Conservation (phyloP, 2,329 filamentous ascomycete species). For the Pseudocercospora ulei region DNA sequence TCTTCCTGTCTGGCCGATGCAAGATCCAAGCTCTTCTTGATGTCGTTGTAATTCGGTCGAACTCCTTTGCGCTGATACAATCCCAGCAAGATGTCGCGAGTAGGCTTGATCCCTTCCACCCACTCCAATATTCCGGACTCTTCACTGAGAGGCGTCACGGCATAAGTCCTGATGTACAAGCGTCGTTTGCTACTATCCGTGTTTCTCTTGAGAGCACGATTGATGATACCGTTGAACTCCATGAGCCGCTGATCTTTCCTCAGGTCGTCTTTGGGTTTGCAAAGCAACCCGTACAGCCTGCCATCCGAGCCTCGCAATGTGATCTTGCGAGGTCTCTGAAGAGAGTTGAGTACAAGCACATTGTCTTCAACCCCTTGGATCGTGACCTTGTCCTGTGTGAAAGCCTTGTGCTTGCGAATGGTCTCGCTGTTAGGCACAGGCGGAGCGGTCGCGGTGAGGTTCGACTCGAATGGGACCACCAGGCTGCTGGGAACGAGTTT, state of each 20-base stretch:
- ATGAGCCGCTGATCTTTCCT: constrained; percentile 95
- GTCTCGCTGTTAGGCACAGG: constrained; percentile 58
- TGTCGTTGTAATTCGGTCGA: constrained; percentile 54
- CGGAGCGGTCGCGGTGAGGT: constrained; percentile 72
- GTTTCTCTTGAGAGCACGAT: constrained; percentile 82
- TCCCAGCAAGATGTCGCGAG: constrained; percentile 78
- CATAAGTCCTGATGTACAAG: constrained; percentile 93
- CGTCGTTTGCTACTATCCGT: constrained; percentile 81
- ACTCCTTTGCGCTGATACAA: constrained; percentile 69
- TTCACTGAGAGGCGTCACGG: constrained; percentile 91
- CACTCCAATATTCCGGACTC: constrained; percentile 97
- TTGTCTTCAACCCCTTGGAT: constrained; percentile 75
- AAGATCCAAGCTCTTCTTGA: constrained; percentile 54
- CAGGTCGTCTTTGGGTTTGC: constrained; percentile 96
- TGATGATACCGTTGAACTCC: constrained; percentile 99
- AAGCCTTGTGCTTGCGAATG: constrained; percentile 66
- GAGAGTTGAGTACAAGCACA: constrained; percentile 77
- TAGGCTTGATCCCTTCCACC: constrained; percentile 90
- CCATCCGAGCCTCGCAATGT: constrained; percentile 84
- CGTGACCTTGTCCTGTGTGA: constrained; percentile 74
- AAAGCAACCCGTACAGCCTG: constrained; percentile 75
- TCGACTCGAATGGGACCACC: constrained; percentile 80
- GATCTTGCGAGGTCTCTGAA: constrained; percentile 85
- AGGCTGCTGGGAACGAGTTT: constrained; percentile 71
- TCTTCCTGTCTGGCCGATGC: constrained; percentile 55